These are phyloP conservation scores for Zelonia costaricensis DNA, from an alignment of 208 protist species.

Conservation along the genomic window DNA sequence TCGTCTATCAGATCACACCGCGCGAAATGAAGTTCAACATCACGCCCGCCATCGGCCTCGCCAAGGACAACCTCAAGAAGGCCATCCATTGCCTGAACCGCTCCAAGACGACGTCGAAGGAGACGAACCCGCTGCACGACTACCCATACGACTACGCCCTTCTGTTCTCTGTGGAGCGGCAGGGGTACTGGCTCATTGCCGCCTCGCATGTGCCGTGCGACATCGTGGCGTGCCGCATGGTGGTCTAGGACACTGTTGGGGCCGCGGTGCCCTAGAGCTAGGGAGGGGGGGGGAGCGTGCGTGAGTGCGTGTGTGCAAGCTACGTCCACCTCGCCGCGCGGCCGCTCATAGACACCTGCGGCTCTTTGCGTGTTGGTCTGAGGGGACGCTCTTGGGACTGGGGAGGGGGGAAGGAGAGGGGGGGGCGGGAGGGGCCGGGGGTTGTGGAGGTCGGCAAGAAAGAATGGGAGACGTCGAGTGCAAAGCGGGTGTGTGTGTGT, in stretches of 20 bases:
- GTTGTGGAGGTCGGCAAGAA: too few relatives aligned
- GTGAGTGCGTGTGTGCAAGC: background rate
- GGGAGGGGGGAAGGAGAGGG: too few relatives aligned
- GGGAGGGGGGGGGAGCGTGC: background rate
- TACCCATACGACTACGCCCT: slow-evolving; percentile 88
- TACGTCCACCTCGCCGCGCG: background rate
- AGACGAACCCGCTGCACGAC: slow-evolving; percentile 81
- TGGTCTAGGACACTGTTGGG: slow-evolving; percentile 5
- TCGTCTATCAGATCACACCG: slow-evolving; percentile 89
- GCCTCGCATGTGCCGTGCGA: slow-evolving; percentile 89
- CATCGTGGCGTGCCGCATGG: slow-evolving; percentile 84
- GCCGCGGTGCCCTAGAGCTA: background rate
- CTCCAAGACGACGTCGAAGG: slow-evolving; percentile 40
- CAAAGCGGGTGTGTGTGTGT: background rate
- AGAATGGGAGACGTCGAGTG: background rate
- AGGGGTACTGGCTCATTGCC: slow-evolving; percentile 88
- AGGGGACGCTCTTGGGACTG: too few relatives aligned
- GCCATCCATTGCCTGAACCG: slow-evolving; percentile 78
- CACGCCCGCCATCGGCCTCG: slow-evolving; percentile 58
- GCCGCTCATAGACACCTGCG: too few relatives aligned
- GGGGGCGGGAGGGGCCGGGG: too few relatives aligned
- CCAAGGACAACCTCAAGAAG: slow-evolving; percentile 76
- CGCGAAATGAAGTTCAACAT: slow-evolving; percentile 91
- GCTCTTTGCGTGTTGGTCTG: too few relatives aligned
- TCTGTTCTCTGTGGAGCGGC: slow-evolving; percentile 79